A percentile compares a stretch with the other conserved stretches of the same genome.
These are phyloP conservation scores for Gaertneriomyces sp. DNA, from an alignment of 192 early-diverging fungal genomes.

Conservation along the genomic window DNA sequence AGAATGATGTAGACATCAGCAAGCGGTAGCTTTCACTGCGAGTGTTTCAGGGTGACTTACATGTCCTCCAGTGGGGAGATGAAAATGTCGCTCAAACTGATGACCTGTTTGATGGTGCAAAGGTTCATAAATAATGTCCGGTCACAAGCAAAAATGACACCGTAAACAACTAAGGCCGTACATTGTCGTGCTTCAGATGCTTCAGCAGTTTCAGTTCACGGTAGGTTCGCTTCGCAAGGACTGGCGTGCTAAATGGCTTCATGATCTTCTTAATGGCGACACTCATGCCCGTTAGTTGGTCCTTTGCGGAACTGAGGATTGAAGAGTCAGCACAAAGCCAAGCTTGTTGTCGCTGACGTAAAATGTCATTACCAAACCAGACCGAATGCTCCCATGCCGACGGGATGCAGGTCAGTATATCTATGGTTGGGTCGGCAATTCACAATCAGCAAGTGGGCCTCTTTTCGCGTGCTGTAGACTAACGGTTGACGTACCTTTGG, in stretches of 20 bases:
- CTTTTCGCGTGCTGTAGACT: background rate
- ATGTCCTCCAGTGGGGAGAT: constrained; percentile 91
- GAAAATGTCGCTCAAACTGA: constrained; percentile 89
- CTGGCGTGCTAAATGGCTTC: constrained; percentile 88
- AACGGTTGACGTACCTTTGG: constrained; percentile 19
- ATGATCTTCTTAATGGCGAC: constrained; percentile 97
- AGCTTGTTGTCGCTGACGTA: background rate
- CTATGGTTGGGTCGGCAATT: constrained; percentile 35
- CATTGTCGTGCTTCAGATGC: constrained; percentile 92
- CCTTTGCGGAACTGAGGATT: constrained; percentile 73
- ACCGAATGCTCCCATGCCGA: constrained; percentile 98
- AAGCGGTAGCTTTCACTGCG: background rate
- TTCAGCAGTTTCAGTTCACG: constrained; percentile 92
- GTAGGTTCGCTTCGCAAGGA: constrained; percentile 91
- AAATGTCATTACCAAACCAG: constrained; percentile 79
- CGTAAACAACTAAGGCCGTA: constrained; percentile 21
- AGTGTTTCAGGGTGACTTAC: constrained; percentile 38
- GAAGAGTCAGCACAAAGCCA: background rate
- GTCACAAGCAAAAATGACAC: background rate
- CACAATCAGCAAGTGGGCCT: background rate
- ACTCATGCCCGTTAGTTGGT: constrained; percentile 74
- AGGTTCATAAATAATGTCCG: background rate
- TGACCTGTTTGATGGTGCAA: constrained; percentile 54
- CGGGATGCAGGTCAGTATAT: constrained; percentile 88
- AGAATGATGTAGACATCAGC: background rate